These are phyloP conservation scores for Ceratocystiopsis minuta DNA, from an alignment of 2,329 filamentous ascomycete genomes.

Conservation along the genomic window DNA sequence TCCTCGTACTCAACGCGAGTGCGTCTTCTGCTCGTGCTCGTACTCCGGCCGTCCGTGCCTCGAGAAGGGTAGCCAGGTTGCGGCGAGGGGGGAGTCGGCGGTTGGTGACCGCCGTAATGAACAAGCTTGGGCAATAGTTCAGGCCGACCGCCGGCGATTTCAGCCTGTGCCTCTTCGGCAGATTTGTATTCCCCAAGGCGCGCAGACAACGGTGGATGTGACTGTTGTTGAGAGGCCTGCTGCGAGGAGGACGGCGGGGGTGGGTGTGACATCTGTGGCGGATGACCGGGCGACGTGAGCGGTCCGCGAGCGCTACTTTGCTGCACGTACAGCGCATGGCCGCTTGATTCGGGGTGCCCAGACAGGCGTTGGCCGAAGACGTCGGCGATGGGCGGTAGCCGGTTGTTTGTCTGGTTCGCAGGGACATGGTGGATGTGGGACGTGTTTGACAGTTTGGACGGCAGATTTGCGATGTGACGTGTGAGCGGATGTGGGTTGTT, in stretches of 20 bases:
- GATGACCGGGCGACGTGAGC: constrained; percentile 61
- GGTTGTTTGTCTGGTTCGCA: constrained; percentile 76
- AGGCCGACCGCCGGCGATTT: constrained; percentile 76
- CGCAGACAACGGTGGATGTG: constrained; percentile 34
- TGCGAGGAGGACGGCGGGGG: constrained; percentile 4
- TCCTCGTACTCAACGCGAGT: constrained; percentile 87
- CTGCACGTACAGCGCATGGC: constrained; percentile 37
- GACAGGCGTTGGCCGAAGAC: constrained; percentile 74
- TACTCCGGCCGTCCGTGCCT: constrained; percentile 32
- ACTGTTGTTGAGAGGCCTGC: constrained; percentile 10
- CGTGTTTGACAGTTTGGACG: constrained; percentile 63
- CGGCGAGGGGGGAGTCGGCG: constrained; percentile 76
- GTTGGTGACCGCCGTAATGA: constrained; percentile 87
- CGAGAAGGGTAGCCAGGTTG: constrained; percentile 30
- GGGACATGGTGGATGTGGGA: constrained; percentile 85
- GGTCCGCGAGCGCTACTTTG: constrained; percentile 48
- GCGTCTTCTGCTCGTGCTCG: constrained; percentile 52
- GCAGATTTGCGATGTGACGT: constrained; percentile 62
- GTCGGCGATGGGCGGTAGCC: constrained; percentile 82
- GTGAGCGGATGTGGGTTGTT: constrained; percentile 61
- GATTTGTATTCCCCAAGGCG: constrained; percentile 80
- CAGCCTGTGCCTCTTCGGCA: constrained; percentile 85
- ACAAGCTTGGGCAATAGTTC: constrained; percentile 86
- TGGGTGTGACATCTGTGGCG: constrained; percentile 25
- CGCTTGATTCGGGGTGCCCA: constrained; percentile 37